Percentiles rank a stretch among this genome's conserved stretches.
Evolutionary conservation across 495 filamentous ascomycete species (phyloP).

Genomic region (Talaromyces nanjingensis): DNA sequence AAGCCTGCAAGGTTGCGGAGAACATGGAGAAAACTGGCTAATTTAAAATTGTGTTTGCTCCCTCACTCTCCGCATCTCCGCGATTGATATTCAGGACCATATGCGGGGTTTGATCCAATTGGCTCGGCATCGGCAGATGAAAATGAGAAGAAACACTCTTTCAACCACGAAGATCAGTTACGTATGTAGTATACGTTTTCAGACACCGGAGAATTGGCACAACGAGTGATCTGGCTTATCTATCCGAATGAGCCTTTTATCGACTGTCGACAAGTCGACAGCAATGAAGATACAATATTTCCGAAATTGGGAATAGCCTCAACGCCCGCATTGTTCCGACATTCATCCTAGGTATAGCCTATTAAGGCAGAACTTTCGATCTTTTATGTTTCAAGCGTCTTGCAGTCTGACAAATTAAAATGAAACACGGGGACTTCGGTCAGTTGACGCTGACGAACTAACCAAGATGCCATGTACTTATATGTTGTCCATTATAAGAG

Average conservation of each 20-base stretch:
- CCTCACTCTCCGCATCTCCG: slow-evolving; percentile 5
- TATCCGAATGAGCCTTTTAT: neutral
- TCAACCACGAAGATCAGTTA: neutral
- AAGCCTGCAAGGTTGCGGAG: slow-evolving; percentile 1
- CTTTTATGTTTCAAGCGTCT: neutral
- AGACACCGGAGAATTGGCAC: slow-evolving; percentile 1
- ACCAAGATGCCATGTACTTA: neutral
- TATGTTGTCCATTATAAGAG: neutral
- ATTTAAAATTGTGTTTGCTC: neutral
- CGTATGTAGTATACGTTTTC: neutral
- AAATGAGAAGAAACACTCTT: neutral
- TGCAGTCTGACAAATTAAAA: neutral
- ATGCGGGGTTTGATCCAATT: slow-evolving; percentile 2
- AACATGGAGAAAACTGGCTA: neutral
- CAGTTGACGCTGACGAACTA: neutral
- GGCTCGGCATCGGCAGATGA: neutral
- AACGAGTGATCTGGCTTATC: neutral
- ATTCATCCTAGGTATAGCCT: neutral
- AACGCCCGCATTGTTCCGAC: neutral
- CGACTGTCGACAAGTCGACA: neutral
- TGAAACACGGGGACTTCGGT: neutral
- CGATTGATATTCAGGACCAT: slow-evolving; percentile 1
- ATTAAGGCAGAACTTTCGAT: neutral
- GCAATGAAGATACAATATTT: neutral
- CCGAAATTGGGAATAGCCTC: neutral